phyloP scores from a whole-genome alignment of 495 filamentous ascomycete genomes.

The Amniculicola lignicola region DNA sequence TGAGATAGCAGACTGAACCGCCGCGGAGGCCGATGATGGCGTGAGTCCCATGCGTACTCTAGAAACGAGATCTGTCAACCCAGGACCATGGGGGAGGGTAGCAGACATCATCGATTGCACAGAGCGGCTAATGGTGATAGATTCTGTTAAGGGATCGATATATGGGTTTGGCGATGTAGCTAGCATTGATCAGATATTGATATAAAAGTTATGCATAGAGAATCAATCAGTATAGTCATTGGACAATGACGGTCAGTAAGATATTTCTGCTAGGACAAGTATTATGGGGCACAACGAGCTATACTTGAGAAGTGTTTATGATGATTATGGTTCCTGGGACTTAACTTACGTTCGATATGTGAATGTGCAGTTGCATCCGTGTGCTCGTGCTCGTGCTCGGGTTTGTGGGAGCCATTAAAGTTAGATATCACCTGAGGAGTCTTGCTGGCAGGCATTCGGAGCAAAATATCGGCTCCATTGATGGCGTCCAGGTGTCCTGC shows the following conservation, averaged over 20 bases:
- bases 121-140: conserved; percentile 5
- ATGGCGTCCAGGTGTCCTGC: conserved; percentile 13
- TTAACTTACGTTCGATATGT: too few relatives aligned
- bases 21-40: conserved; percentile 5
- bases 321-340: too few relatives aligned
- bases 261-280: too few relatives aligned
- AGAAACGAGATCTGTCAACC: conserved; percentile 12
- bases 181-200: too few relatives aligned
- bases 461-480: conserved; percentile 15
- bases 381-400: too few relatives aligned
- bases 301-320: too few relatives aligned
- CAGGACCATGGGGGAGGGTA: conserved; percentile 12
- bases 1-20: conserved; percentile 1
- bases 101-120: conserved; percentile 12
- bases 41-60: conserved; percentile 13
- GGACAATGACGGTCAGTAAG: too few relatives aligned
- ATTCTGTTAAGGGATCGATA: conserved; percentile 5
- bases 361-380: too few relatives aligned
- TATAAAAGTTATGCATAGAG: too few relatives aligned
- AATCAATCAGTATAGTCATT: too few relatives aligned
- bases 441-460: neutral
- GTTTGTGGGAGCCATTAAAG: too few relatives aligned
- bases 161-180: neutral
- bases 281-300: too few relatives aligned
- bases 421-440: neutral